Base-by-base conservation (phyloP, 495 filamentous ascomycete genomes). In the Poronia punctata region DNA sequence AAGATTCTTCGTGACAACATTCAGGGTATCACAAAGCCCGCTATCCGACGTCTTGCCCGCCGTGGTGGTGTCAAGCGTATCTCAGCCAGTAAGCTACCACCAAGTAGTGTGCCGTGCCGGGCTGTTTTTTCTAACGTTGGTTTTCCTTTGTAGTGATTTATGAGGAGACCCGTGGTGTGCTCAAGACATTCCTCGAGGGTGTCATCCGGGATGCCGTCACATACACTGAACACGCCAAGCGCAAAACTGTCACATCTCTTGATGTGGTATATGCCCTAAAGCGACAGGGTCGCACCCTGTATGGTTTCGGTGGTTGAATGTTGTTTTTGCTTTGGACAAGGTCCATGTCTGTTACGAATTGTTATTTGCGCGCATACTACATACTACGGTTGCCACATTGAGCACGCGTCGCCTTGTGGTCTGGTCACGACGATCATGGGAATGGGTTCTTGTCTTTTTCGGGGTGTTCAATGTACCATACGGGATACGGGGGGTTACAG, bases 21-120 rank as follows among this genome's bases (percentile, higher is more conserved):
- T 67, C 90, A 96, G 64, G 92, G 92, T 78, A 99, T 99, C 71
- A 99, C 92, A 68, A 99, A 99, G 87, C 92, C 92, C 66, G 92
- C 92, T 64, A 99, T 99, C 76, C 88, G 92, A 67, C 93, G 92
- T 93, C 92, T 99, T 68, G 92, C 92, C 45, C 88, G 89, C 68
- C 88, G 89, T 87, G 89, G 89, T 73, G 89, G 89, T 88, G 89
- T 96, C 76, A 96, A 99, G 87, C 92, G 93, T 96, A 99, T 99
- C 75, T 97, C 93, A 62, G 85, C 85, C 68, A 89, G 80, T 84
- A 79, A 54, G 80, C n/a, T n/a, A n/a, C n/a, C n/a, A n/a, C n/a
- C n/a, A n/a, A n/a, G n/a, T n/a, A n/a, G n/a, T n/a, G n/a, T n/a
- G n/a, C n/a, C n/a, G n/a, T n/a, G n/a, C n/a, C n/a, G n/a, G n/a